Evolutionary conservation across 2,329 filamentous ascomycete species (phyloP).

Genomic region (Calycina marina): DNA sequence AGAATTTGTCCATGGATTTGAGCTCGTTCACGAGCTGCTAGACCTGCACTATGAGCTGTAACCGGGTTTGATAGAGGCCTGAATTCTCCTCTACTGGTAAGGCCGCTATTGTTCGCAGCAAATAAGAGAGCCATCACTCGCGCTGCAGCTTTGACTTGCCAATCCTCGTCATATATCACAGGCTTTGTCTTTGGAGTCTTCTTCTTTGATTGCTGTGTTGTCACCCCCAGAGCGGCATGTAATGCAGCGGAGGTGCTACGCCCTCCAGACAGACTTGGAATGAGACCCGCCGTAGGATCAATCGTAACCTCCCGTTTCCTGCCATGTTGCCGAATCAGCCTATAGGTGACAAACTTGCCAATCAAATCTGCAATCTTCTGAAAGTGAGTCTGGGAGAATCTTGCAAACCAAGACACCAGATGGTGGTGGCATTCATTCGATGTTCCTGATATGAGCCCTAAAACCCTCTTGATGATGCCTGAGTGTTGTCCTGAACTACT

Average conservation of each 20-base stretch:
- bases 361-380: slow-evolving; percentile 62
- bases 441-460: slow-evolving; percentile 67
- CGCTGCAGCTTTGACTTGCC: slow-evolving; percentile 74
- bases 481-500: slow-evolving; percentile 51
- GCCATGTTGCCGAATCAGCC: slow-evolving; percentile 56
- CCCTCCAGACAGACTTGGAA: slow-evolving; percentile 56
- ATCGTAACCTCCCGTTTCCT: slow-evolving; percentile 45
- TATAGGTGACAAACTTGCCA: slow-evolving; percentile 66
- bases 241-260: slow-evolving; percentile 48
- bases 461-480: slow-evolving; percentile 69
- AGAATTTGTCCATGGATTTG: slow-evolving; percentile 49
- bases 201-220: slow-evolving; percentile 35
- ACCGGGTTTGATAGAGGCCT: slow-evolving; percentile 20
- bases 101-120: slow-evolving; percentile 54
- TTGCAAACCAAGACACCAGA: slow-evolving; percentile 64
- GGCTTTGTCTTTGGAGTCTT: slow-evolving; percentile 38
- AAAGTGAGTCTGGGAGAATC: slow-evolving; percentile 53
- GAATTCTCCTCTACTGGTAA: slow-evolving; percentile 26
- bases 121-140: slow-evolving; percentile 71
- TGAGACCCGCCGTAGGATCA: slow-evolving; percentile 50
- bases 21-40: slow-evolving; percentile 27
- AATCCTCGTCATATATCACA: slow-evolving; percentile 64
- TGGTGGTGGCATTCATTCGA: slow-evolving; percentile 63
- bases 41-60: slow-evolving; percentile 25
- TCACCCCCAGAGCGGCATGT: slow-evolving; percentile 57